Evolutionary conservation across 768 basidiomycete genomes (phyloP), one percentile per base, ranked within the genome.

Genomic region (Trametes meyenii): DNA sequence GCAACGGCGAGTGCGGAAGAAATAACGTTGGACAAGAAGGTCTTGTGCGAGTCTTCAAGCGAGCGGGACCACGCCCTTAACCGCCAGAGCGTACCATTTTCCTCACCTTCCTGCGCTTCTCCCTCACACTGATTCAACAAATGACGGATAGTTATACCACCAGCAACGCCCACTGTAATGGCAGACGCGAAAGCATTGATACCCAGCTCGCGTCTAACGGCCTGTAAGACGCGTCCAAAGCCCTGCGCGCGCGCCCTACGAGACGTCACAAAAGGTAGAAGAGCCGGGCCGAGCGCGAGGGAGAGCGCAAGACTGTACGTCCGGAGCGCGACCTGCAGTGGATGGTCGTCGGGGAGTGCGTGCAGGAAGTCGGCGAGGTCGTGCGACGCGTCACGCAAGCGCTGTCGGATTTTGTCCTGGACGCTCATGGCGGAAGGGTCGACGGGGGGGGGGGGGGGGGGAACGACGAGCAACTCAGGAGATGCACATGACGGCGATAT

Each of bases 151-250:
- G 78, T 74, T 33, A 81, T 79, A 2, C 89, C 89, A 8, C 90
- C 90, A 0, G 81, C 88, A 5, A 90, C 77, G 16, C 85, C 81
- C 6, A 83, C 67, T 0, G 89, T 84, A 55, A 90, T 81, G 29
- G 88, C 82, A 58, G 83, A 87, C 6, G 91, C 87, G 71, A 92
- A 89, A 14, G 89, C 85, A 58, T 83, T 84, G 39, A 79, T 63
- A 8, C 81, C 79, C 12, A 89, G 71, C 68, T 92, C 89, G 42
- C 83, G 80, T 55, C 67, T 74, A 10, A 92, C 72, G 13, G 85
- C 76, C 73, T 61, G 66, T 64, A 43, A 81, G 66, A 66, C 65
- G 53, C 58, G 50, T 40, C 53, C 26, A 23, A 65, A 67, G 61
- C 50, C 71, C 55, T 54, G 73, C 26, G 58, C 62, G 60, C 58